phyloP scores from a whole-genome alignment of 306 rosid genomes.

The Oemleria cerasiformis region DNA sequence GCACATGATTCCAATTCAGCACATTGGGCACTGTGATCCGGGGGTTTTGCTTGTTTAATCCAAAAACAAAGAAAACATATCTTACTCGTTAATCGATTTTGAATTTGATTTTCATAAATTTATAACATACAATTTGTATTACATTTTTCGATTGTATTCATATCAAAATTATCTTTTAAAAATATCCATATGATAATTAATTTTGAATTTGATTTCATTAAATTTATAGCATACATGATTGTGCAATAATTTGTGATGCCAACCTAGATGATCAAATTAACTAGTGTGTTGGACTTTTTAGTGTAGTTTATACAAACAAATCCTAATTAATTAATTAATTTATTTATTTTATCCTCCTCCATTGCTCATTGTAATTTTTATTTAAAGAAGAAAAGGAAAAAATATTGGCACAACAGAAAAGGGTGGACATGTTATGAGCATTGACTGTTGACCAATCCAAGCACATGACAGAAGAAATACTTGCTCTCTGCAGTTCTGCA shows the following conservation, averaged over 20 bases:
- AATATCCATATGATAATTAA: no score
- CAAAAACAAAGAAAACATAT: conserved; percentile 2
- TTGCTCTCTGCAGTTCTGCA: not conserved
- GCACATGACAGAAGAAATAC: conserved; percentile 2
- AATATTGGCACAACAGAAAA: not conserved
- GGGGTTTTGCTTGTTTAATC: not conserved
- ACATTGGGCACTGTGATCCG: conserved; percentile 34
- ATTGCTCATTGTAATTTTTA: no score
- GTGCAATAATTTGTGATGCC: conserved; percentile 38
- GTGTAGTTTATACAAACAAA: not conserved
- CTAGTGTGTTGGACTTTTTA: not conserved
- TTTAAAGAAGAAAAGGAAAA: no score
- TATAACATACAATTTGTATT: no score
- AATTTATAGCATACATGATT: conserved; percentile 18
- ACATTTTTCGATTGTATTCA: no score
- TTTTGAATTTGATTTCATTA: no score
- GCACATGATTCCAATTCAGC: conserved; percentile 44
- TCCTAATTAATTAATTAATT: no score
- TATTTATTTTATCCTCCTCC: no score
- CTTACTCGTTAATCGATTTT: not conserved
- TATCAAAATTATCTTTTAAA: no score
- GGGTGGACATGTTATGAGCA: not conserved
- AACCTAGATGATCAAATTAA: conserved; percentile 26
- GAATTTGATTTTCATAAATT: no score
- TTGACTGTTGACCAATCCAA: conserved; percentile 13